A percentile compares a stretch with the other conserved stretches of the same genome.
Evolutionary conservation across 75 land plant species (phyloP).

Genomic region (Azolla pinnata): DNA sequence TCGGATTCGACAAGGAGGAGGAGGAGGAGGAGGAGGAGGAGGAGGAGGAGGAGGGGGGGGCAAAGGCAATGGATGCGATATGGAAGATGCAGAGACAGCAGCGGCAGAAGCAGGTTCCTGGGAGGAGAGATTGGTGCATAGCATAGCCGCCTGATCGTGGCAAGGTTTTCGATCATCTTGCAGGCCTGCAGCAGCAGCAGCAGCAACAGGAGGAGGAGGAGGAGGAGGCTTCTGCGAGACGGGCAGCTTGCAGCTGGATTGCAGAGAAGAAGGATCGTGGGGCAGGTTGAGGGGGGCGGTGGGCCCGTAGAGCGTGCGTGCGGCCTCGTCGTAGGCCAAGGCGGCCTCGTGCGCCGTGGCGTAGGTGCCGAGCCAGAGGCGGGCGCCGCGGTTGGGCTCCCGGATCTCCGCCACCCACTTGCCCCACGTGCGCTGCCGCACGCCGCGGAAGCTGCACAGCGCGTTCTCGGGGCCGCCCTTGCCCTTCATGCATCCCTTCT

Average conservation of each 20-base stretch:
- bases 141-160: no score
- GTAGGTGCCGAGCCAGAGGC: constrained; percentile 63
- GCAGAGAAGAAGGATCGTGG: no score
- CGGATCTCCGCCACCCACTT: constrained; percentile 67
- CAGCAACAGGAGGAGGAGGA: no score
- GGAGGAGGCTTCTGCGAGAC: no score
- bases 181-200: no score
- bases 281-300: no score
- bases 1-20: background rate
- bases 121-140: no score
- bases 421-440: constrained; percentile 60
- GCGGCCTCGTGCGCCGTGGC: constrained; percentile 44
- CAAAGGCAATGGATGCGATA: no score
- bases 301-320: constrained; percentile 34
- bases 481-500: constrained; percentile 76
- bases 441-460: constrained; percentile 41
- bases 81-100: constrained; percentile 6
- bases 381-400: constrained; percentile 48
- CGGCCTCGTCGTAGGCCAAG: constrained; percentile 48
- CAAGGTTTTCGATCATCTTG: no score
- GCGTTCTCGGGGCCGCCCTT: constrained; percentile 71
- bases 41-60: background rate
- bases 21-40: constrained; percentile 2
- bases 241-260: no score
- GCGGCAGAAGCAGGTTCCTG: no score